These are phyloP conservation scores for Nothopassalora personata DNA, from an alignment of 2,329 filamentous ascomycete genomes.

Conservation along the genomic window DNA sequence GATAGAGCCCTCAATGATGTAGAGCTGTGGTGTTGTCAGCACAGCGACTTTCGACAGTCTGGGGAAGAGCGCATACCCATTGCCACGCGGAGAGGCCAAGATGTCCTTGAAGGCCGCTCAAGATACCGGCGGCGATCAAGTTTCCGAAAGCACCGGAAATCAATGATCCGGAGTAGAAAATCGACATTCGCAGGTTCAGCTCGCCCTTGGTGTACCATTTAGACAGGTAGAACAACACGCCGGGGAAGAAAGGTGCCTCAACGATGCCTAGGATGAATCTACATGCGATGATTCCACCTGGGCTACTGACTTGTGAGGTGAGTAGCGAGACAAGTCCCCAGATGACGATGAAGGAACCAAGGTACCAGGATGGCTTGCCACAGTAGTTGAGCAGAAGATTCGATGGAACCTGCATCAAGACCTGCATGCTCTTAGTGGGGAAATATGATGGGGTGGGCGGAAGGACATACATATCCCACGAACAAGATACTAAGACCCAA, in stretches of 20 bases:
- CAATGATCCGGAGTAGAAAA: constrained; percentile 63
- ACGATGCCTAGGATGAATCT: constrained; percentile 62
- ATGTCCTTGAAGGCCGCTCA: constrained; percentile 56
- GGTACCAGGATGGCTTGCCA: constrained; percentile 55
- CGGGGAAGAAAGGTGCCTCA: constrained; percentile 45
- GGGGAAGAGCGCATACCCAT: constrained; percentile 17
- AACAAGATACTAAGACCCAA: constrained; percentile 55
- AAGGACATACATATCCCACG: constrained; percentile 48
- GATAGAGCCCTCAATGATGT: constrained; percentile 34
- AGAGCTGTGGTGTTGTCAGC: constrained; percentile 33
- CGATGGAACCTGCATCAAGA: constrained; percentile 46
- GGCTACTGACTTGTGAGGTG: constrained; percentile 27
- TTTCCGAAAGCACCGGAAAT: constrained; percentile 69
- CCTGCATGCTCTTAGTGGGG: constrained; percentile 9
- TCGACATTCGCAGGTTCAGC: constrained; percentile 58
- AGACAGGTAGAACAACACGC: constrained; percentile 54
- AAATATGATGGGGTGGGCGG: no score
- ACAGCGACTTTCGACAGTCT: background rate
- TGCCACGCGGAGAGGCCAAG: constrained; percentile 56
- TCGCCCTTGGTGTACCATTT: constrained; percentile 68
- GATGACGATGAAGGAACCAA: constrained; percentile 69
- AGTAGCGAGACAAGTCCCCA: constrained; percentile 65
- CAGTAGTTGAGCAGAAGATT: constrained; percentile 71
- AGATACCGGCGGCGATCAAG: constrained; percentile 56
- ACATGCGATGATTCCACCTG: constrained; percentile 28